phyloP scores from a whole-genome alignment of 1,284 basidiomycete genomes.

The Thecaphora thlaspeos region DNA sequence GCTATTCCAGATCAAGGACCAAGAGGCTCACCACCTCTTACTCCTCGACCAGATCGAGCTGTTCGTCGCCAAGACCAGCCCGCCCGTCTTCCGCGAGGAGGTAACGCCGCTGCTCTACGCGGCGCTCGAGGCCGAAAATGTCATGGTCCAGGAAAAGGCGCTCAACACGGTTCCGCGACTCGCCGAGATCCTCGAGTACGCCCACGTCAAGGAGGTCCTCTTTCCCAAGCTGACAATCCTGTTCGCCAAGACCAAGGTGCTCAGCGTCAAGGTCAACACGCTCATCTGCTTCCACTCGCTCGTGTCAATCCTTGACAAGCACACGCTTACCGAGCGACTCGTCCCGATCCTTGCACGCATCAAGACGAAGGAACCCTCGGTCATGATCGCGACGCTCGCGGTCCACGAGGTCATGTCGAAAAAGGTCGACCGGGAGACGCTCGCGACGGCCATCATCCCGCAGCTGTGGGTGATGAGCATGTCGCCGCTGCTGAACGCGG shows the following conservation, averaged over 20 bases:
- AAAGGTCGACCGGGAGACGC: slow-evolving; percentile 90
- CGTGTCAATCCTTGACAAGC: slow-evolving; percentile 73
- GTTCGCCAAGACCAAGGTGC: slow-evolving; percentile 54
- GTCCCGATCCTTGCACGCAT: slow-evolving; percentile 91
- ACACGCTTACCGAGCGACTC: slow-evolving; percentile 86
- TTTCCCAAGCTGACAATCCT: slow-evolving; percentile 49
- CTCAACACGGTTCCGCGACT: slow-evolving; percentile 80
- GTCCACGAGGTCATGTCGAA: slow-evolving; percentile 96
- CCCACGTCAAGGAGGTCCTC: slow-evolving; percentile 55
- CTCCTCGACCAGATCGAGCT: slow-evolving; percentile 79
- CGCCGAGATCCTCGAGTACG: slow-evolving; percentile 80
- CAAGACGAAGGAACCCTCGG: slow-evolving; percentile 72
- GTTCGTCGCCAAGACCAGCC: slow-evolving; percentile 86
- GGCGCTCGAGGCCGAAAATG: slow-evolving; percentile 79
- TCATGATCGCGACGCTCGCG: slow-evolving; percentile 72
- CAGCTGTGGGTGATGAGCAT: slow-evolving; percentile 54
- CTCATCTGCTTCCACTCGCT: slow-evolving; percentile 83
- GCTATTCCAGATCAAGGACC: slow-evolving; percentile 86
- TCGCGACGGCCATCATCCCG: slow-evolving; percentile 67
- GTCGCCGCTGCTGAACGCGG: slow-evolving; percentile 69
- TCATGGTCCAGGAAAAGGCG: slow-evolving; percentile 82
- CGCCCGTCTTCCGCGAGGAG: slow-evolving; percentile 81
- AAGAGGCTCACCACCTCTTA: slow-evolving; percentile 61
- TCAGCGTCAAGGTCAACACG: slow-evolving; percentile 77
- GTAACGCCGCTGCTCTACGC: slow-evolving; percentile 93